phyloP scores from a whole-genome alignment of 768 basidiomycete genomes.

The Lactarius evosmus region DNA sequence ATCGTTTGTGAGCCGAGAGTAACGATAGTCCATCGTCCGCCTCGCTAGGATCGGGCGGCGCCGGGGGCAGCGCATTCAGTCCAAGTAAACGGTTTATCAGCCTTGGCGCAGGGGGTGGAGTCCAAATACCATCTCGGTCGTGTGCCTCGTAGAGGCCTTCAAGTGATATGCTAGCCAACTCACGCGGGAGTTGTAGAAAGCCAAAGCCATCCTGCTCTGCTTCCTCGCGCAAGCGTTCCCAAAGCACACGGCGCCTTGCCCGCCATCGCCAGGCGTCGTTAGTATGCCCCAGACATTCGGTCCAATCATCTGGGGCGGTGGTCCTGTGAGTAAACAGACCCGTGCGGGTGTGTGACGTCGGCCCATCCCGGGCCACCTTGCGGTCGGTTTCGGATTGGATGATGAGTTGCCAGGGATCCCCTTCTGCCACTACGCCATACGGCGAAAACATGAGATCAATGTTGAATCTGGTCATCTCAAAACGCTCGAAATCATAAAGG shows the following conservation, averaged over 20 bases:
- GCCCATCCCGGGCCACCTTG: background rate
- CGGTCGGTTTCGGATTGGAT: constrained; percentile 18
- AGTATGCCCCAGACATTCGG: constrained; percentile 17
- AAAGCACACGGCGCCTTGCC: constrained; percentile 26
- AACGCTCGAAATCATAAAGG: constrained; percentile 25
- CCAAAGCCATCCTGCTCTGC: constrained; percentile 23
- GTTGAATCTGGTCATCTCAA: constrained; percentile 22
- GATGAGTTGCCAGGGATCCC: constrained; percentile 23
- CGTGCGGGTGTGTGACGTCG: background rate
- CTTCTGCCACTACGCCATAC: constrained; percentile 17
- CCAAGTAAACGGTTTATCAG: constrained; percentile 14
- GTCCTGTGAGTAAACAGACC: background rate
- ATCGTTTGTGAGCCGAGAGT: constrained; percentile 22
- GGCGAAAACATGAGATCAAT: constrained; percentile 26
- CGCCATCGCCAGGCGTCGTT: constrained; percentile 24
- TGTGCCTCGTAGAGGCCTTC: constrained; percentile 15
- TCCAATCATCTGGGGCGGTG: constrained; percentile 20
- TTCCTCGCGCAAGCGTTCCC: constrained; percentile 24
- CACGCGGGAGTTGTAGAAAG: constrained; percentile 15
- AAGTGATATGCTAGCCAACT: constrained; percentile 20
- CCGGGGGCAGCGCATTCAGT: constrained; percentile 5
- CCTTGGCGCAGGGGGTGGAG: constrained; percentile 24
- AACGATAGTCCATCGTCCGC: constrained; percentile 18
- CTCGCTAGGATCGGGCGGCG: constrained; percentile 5
- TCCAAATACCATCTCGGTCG: constrained; percentile 6